These are phyloP conservation scores for Monilinia aucupariae DNA, from an alignment of 2,329 filamentous ascomycete genomes.

Conservation along the genomic window DNA sequence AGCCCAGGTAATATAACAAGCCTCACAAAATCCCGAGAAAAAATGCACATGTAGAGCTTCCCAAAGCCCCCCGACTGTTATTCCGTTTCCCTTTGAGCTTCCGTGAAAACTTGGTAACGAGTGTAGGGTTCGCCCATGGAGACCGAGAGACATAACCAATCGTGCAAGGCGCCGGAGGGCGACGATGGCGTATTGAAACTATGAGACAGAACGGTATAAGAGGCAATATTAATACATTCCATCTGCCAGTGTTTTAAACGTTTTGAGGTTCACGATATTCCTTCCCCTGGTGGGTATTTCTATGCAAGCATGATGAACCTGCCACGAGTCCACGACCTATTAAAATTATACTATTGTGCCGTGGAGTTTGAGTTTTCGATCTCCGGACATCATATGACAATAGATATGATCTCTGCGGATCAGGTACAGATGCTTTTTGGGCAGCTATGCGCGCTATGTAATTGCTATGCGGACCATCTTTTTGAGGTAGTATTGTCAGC, in stretches of 20 bases:
- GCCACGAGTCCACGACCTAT: not conserved
- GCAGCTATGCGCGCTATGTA: conserved; percentile 29
- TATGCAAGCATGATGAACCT: conserved; percentile 1
- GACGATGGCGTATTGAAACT: conserved; percentile 16
- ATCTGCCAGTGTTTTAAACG: not conserved
- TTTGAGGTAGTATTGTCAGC: conserved; percentile 24
- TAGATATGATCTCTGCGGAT: conserved; percentile 20
- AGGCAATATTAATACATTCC: conserved; percentile 5
- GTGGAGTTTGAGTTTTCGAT: conserved; percentile 10
- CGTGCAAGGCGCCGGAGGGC: not conserved
- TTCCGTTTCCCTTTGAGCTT: not conserved
- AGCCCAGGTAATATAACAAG: not conserved
- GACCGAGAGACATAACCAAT: conserved; percentile 15
- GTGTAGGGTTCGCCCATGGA: not conserved
- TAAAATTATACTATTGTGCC: conserved; percentile 6
- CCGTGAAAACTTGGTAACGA: conserved; percentile 6
- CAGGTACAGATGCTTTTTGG: conserved; percentile 31
- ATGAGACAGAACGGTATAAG: conserved; percentile 1
- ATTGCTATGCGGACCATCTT: conserved; percentile 19
- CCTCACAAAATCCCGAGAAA: not conserved
- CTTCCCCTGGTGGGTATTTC: not conserved
- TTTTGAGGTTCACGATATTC: conserved; percentile 3
- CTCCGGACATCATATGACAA: conserved; percentile 10
- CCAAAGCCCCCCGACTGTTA: not conserved
- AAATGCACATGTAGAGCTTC: not conserved